Evolutionary conservation across 2,329 filamentous ascomycete genomes (phyloP).

Genomic region (Sporothrix protearum): DNA sequence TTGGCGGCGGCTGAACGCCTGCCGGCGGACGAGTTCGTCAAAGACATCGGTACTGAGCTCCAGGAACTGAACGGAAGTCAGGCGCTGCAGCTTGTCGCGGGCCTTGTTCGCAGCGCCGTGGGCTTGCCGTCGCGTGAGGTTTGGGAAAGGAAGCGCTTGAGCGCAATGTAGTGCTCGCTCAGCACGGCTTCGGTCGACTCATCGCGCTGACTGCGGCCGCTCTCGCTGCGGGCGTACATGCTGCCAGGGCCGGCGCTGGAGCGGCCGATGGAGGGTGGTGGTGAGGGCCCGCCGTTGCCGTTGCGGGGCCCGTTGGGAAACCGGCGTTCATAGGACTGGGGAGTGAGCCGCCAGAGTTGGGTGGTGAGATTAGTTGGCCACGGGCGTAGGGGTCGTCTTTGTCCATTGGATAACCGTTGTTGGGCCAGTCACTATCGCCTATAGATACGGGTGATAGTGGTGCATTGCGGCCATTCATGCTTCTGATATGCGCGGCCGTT

Average conservation of each 20-base stretch:
- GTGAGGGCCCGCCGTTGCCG: constrained; percentile 66
- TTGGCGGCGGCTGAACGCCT: constrained; percentile 59
- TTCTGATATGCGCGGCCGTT: constrained; percentile 31
- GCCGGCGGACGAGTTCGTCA: constrained; percentile 86
- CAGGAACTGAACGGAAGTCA: constrained; percentile 91
- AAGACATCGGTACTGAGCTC: constrained; percentile 97
- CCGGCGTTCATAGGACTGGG: constrained; percentile 59
- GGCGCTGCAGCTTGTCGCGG: constrained; percentile 85
- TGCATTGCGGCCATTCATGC: constrained; percentile 71
- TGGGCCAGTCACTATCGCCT: constrained; percentile 80
- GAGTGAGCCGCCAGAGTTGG: constrained; percentile 60
- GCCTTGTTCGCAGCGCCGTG: constrained; percentile 77
- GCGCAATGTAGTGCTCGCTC: constrained; percentile 73
- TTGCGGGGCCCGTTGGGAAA: constrained; percentile 53
- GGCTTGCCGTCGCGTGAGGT: constrained; percentile 70
- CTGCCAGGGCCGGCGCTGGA: constrained; percentile 73
- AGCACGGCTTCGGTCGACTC: constrained; percentile 64
- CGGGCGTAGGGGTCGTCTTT: constrained; percentile 54
- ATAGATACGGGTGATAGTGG: constrained; percentile 78
- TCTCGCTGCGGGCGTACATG: constrained; percentile 63
- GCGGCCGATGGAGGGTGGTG: constrained; percentile 80
- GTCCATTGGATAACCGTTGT: constrained; percentile 55
- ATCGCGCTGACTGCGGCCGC: constrained; percentile 55
- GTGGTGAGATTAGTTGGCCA: constrained; percentile 64
- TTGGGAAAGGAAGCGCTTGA: constrained; percentile 70